These are phyloP conservation scores for Lodderomyces metapsilosis DNA, from an alignment of 1,139 yeast species.

Conservation along the genomic window DNA sequence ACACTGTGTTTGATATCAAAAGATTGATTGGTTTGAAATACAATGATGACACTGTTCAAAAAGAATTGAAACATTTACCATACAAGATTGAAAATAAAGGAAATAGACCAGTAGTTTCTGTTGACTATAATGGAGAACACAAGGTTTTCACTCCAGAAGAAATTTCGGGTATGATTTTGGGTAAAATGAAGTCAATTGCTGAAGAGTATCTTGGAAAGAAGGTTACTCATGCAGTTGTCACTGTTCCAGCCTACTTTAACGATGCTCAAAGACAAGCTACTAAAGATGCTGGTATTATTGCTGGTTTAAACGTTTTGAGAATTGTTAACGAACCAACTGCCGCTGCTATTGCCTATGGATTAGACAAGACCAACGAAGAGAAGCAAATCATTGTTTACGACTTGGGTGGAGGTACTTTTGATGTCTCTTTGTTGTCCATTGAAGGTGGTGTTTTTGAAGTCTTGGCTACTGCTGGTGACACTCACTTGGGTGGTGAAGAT, in stretches of 20 bases:
- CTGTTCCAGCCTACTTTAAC: conserved; percentile 97
- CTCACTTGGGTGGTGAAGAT: conserved; percentile 82
- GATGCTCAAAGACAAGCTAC: conserved; percentile 99
- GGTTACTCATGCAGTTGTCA: conserved; percentile 92
- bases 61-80: conserved; percentile 81
- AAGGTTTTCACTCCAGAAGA: conserved; percentile 85
- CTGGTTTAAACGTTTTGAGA: conserved; percentile 91
- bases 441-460: conserved; percentile 57
- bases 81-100: conserved; percentile 63
- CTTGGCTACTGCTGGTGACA: conserved; percentile 54
- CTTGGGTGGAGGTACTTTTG: conserved; percentile 58
- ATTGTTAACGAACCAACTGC: conserved; percentile 98
- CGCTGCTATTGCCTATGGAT: conserved; percentile 96
- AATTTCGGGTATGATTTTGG: conserved; percentile 86
- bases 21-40: conserved; percentile 82
- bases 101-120: conserved; percentile 81
- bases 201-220: conserved; percentile 87
- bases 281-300: conserved; percentile 96
- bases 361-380: conserved; percentile 68
- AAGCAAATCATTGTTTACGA: conserved; percentile 51
- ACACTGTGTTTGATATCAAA: conserved; percentile 83
- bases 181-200: conserved; percentile 91
- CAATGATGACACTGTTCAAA: conserved; percentile 73
- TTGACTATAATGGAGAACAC: conserved; percentile 63
- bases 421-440: conserved; percentile 49